A percentile compares a stretch with the other conserved stretches of the same genome.
Conservation (phyloP, 2,329 filamentous ascomycete genomes). For the Diaporthe humulicola region DNA sequence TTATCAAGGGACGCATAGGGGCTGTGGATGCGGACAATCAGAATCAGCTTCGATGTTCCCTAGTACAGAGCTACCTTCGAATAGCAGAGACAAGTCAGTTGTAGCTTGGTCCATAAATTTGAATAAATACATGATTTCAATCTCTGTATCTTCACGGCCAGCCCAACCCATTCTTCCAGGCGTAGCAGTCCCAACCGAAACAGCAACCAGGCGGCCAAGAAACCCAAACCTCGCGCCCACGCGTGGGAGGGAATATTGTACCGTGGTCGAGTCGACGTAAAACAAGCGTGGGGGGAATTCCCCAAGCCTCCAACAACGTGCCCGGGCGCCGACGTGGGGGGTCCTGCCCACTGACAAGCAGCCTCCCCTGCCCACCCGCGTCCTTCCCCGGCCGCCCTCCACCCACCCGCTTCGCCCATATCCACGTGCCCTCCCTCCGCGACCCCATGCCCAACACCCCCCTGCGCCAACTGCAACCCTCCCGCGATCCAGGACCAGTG, state of each 20-base stretch:
- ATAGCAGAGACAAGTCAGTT: neutral
- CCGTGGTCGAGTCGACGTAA: neutral
- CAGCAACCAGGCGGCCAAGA: neutral
- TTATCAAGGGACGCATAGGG: too few relatives aligned
- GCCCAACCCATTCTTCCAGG: neutral
- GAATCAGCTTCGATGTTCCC: neutral
- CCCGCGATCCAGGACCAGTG: neutral
- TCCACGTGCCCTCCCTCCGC: conserved; percentile 17
- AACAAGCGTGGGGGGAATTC: conserved; percentile 1
- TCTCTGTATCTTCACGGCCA: neutral
- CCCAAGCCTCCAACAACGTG: neutral
- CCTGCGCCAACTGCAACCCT: conserved; percentile 19
- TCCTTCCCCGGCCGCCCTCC: neutral
- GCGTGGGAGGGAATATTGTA: neutral
- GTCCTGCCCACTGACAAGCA: neutral
- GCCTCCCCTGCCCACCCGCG: neutral
- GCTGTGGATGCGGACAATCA: neutral
- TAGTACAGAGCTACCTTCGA: too few relatives aligned
- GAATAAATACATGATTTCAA: neutral
- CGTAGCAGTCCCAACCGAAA: neutral
- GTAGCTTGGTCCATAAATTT: neutral
- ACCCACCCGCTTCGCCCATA: neutral
- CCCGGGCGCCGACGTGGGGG: conserved; percentile 4
- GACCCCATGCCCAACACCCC: neutral
- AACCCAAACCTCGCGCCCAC: neutral